These are phyloP conservation scores for Westerdykella sp. DNA, from an alignment of 2,329 filamentous ascomycete species.

Conservation along the genomic window DNA sequence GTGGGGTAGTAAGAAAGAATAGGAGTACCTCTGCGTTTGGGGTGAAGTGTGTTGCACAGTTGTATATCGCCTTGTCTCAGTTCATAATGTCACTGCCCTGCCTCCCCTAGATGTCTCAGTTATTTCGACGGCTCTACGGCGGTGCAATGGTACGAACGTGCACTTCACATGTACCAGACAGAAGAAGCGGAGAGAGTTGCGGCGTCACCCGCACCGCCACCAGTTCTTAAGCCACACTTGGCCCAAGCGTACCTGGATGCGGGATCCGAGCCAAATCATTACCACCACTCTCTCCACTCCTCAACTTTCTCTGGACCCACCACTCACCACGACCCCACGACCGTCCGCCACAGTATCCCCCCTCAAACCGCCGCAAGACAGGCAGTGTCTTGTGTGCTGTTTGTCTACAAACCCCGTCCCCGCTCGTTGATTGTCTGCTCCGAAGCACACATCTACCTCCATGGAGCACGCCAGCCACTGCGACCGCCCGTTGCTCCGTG, in stretches of 20 bases:
- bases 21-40: conserved; percentile 19
- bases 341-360: conserved; percentile 8
- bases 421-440: conserved; percentile 27
- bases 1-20: not conserved
- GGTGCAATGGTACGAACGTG: too few relatives aligned
- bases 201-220: too few relatives aligned
- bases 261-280: not conserved
- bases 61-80: too few relatives aligned
- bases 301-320: conserved; percentile 2
- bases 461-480: conserved; percentile 51
- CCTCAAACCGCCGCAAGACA: conserved; percentile 7
- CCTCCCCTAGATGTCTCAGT: too few relatives aligned
- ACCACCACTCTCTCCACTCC: conserved; percentile 2
- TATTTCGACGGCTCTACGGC: too few relatives aligned
- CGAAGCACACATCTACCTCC: conserved; percentile 31
- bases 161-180: not conserved
- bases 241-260: too few relatives aligned
- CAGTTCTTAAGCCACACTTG: too few relatives aligned
- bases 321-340: conserved; percentile 6
- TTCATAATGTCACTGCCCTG: too few relatives aligned
- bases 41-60: too few relatives aligned
- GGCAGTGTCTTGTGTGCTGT: conserved; percentile 20
- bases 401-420: conserved; percentile 13
- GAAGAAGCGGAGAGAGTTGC: not conserved
- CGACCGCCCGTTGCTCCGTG: conserved; percentile 45